Percentiles rank a stretch among this genome's conserved stretches.
Evolutionary conservation across 2,329 filamentous ascomycete genomes (phyloP).

Genomic region (Beauveria medogensis): DNA sequence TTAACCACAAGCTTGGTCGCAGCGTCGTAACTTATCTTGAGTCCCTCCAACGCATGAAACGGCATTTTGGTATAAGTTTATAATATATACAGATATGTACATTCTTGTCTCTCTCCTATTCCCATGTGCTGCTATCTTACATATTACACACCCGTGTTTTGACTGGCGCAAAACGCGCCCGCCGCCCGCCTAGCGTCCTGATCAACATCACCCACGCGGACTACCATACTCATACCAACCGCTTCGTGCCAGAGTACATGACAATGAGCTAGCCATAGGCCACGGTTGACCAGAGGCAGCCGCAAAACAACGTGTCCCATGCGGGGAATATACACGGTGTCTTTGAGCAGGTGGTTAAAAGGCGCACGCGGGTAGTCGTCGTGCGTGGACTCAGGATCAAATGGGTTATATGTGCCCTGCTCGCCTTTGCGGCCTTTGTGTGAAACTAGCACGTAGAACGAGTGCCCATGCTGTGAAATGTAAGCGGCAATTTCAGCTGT

Average conservation of each 20-base stretch:
- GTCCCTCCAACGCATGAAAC: too few species aligned
- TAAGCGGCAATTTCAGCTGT: background rate
- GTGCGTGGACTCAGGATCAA: constrained; percentile 7
- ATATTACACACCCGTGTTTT: background rate
- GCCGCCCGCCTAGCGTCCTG: background rate
- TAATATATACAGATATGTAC: background rate
- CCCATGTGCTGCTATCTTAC: background rate
- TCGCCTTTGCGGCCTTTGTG: constrained; percentile 5
- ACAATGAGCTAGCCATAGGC: constrained; percentile 31
- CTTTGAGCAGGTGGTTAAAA: constrained; percentile 23
- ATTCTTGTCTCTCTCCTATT: background rate
- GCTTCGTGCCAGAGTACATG: constrained; percentile 29
- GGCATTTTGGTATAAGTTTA: too few species aligned
- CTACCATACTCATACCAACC: constrained; percentile 33
- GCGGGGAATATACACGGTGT: constrained; percentile 27
- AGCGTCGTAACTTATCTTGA: too few species aligned
- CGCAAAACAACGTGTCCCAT: constrained; percentile 28
- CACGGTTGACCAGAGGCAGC: constrained; percentile 26
- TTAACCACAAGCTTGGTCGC: too few species aligned
- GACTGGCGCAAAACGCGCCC: background rate
- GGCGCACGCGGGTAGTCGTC: background rate
- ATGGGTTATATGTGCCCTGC: constrained; percentile 11
- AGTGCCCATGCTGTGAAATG: constrained; percentile 15
- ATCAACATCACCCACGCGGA: constrained; percentile 11
- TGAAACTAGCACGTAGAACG: constrained; percentile 12